These are phyloP conservation scores for Pseudocercospora pini-densiflorae DNA, from an alignment of 2,329 filamentous ascomycete genomes.

Conservation along the genomic window DNA sequence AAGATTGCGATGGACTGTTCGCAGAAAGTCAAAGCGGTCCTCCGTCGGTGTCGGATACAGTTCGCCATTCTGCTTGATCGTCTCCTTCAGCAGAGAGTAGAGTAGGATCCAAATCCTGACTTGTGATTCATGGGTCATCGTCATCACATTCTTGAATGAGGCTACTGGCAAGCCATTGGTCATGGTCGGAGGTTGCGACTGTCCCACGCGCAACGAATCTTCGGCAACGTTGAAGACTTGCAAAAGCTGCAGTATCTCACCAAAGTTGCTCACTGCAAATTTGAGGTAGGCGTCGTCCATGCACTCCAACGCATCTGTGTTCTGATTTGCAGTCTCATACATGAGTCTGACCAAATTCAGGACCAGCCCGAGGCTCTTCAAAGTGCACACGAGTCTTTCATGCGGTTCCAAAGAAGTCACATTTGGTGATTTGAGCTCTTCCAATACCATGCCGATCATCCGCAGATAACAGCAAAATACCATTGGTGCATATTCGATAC, in stretches of 20 bases:
- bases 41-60: conserved; percentile 69
- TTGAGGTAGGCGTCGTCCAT: conserved; percentile 79
- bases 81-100: conserved; percentile 79
- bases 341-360: conserved; percentile 76
- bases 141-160: conserved; percentile 34
- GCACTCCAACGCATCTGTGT: conserved; percentile 78
- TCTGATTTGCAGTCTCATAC: conserved; percentile 67
- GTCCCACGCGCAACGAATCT: conserved; percentile 81
- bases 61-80: conserved; percentile 67
- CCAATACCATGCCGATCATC: conserved; percentile 81
- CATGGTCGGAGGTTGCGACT: conserved; percentile 64
- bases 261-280: conserved; percentile 72
- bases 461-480: conserved; percentile 85
- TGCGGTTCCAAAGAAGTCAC: conserved; percentile 61
- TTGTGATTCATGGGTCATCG: conserved; percentile 78
- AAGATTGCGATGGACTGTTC: conserved; percentile 80
- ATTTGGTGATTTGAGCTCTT: conserved; percentile 66
- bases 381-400: conserved; percentile 70
- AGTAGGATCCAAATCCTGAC: conserved; percentile 86
- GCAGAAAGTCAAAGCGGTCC: conserved; percentile 77
- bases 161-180: conserved; percentile 48
- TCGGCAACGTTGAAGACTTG: conserved; percentile 82
- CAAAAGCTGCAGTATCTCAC: conserved; percentile 72
- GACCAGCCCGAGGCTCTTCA: conserved; percentile 77
- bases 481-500: conserved; percentile 84